Evolutionary conservation across 2,329 filamentous ascomycete genomes (phyloP), one percentile per base, ranked within the genome.

Genomic region (Conoideocrella luteorostrata): DNA sequence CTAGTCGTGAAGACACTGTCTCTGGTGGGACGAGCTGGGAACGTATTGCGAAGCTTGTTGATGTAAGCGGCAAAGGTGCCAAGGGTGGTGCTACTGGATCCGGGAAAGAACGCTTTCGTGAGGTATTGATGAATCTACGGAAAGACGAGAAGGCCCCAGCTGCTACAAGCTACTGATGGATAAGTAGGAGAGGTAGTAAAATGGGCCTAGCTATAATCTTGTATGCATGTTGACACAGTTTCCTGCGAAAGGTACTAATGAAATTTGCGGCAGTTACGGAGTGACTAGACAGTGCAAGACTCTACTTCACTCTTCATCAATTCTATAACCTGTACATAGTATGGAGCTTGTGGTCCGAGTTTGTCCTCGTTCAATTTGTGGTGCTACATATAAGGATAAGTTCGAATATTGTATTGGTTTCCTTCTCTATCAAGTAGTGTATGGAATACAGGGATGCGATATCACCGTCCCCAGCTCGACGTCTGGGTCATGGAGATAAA

Each of bases 1-100:
- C 79, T 43, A 89, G 75, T 65, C 81, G 90, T 48, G 91, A 98
- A 64, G 90, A 97, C 64, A 96, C 90, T 30, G 87, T 89, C 20
- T 88, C 88, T 10, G 93, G 93, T 40, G 93, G 93, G 50, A 98
- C 93, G 5, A 95, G 88, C 75, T 98, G 93, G 93, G 93, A 98
- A 71, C 84, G 93, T 54, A 97, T 98, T 60, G 86, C 90, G 20
- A 98, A 97, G 72, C 68, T 98, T 55, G 90, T 97, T n/a, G 93
- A 98, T 67, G 69, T 98, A 52, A 96, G 88, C 58, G 93, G 93
- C 50, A 98, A 97, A 71, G 89, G 91, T 12, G 71, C 79, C 47
- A 86, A 83, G 66, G 90, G 91, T 46, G 91, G 90, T 59, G 89
- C 87, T 34, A 82, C 82, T 48, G 91, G 90, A 36, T 94, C 87